Evolutionary conservation across 495 filamentous ascomycete genomes (phyloP).

Genomic region (Talaromyces adpressus): DNA sequence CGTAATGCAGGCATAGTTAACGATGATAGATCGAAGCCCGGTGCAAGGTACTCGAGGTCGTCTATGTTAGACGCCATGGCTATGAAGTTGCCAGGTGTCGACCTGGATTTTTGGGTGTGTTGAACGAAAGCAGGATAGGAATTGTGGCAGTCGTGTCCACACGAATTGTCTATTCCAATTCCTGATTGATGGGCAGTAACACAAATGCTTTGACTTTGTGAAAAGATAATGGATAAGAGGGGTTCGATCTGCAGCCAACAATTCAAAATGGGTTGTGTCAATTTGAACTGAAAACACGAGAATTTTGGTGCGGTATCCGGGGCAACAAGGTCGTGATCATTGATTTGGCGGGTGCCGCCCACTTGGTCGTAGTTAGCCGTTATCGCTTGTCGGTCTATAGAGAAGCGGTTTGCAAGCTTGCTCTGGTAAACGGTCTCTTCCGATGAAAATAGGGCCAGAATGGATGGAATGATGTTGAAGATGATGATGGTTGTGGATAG

Average conservation of each 20-base stretch:
- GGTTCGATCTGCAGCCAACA: neutral
- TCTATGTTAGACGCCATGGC: conserved; percentile 57
- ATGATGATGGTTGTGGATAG: neutral
- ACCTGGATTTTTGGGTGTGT: neutral
- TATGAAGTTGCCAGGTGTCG: conserved; percentile 3
- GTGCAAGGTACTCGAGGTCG: conserved; percentile 70
- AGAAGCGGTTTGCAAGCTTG: neutral
- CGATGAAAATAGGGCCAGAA: conserved; percentile 6
- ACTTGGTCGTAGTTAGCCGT: neutral
- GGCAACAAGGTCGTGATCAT: conserved; percentile 9
- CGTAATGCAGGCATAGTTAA: conserved; percentile 83
- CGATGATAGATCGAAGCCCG: conserved; percentile 73
- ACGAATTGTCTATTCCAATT: neutral
- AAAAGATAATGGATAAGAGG: neutral
- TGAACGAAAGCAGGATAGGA: neutral
- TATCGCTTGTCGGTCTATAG: neutral
- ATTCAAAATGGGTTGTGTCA: neutral
- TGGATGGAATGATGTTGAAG: conserved; percentile 1
- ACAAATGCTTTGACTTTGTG: neutral
- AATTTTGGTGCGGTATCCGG: conserved; percentile 7
- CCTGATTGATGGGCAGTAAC: neutral
- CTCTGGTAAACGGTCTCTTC: neutral
- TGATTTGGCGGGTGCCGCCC: neutral
- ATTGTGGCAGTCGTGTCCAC: neutral
- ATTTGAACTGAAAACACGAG: neutral